phyloP scores from a whole-genome alignment of 2,329 filamentous ascomycete genomes.

The Cadophora sp. region DNA sequence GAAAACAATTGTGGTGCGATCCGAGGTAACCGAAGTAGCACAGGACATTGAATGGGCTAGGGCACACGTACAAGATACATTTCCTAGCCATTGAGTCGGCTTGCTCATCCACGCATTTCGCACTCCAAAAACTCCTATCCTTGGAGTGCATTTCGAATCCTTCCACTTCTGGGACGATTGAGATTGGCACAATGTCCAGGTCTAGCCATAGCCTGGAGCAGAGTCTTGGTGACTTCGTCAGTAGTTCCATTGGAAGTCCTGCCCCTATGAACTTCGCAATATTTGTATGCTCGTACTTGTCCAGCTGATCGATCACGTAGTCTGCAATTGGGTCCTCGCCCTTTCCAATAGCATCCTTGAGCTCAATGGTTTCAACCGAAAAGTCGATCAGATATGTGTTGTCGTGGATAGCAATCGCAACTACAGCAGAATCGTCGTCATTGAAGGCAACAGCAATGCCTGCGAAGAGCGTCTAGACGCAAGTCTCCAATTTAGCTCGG shows the following conservation, averaged over 20 bases:
- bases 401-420: constrained; percentile 76
- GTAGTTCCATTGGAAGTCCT: constrained; percentile 68
- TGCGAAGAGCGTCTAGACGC: constrained; percentile 60
- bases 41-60: constrained; percentile 12
- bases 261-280: constrained; percentile 77
- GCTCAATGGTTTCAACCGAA: constrained; percentile 63
- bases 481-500: background rate
- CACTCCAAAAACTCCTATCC: constrained; percentile 54
- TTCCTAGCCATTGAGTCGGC: constrained; percentile 83
- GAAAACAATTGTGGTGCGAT: background rate
- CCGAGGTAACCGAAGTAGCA: background rate
- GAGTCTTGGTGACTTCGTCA: constrained; percentile 66
- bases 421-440: constrained; percentile 57
- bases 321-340: constrained; percentile 60
- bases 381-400: constrained; percentile 79
- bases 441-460: constrained; percentile 63
- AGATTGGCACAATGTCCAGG: constrained; percentile 76
- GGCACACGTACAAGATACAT: constrained; percentile 67
- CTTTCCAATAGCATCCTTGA: constrained; percentile 48
- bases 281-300: constrained; percentile 68
- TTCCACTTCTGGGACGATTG: constrained; percentile 57
- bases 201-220: constrained; percentile 78
- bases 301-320: constrained; percentile 62
- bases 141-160: constrained; percentile 44
- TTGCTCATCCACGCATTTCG: constrained; percentile 76